Base-by-base conservation (phyloP, 2,329 filamentous ascomycete species). In the Emergomyces orientalis region DNA sequence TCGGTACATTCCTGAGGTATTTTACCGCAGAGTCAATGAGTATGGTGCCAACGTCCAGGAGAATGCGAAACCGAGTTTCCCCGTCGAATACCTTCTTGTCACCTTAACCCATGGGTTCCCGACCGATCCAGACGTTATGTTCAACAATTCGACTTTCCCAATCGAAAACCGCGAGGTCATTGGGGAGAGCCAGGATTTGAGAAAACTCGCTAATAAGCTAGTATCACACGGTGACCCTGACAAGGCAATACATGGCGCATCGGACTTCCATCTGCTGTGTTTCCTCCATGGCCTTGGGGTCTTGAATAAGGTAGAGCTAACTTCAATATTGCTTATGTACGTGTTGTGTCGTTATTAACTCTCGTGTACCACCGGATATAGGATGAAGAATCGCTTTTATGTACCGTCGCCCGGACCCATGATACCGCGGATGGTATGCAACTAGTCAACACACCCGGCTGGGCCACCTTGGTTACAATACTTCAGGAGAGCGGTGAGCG, bases 31-130 rank as follows among this genome's bases (percentile, higher is more conserved):
- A 69, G 91, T 96, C 76, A 99, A 99, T 75, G 93, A 99, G 74
- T 96, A 99, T 72, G 92, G 92, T 41, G 90, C 89, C 67, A 96
- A 93, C 69, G 94, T 97, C 8, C 94, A 97, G 74, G 91, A 97
- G 75, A 97, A 96, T 70, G 94, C 94, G 30, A 97, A 97, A 73
- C 94, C 94, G 0, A 87, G 89, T 55, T 99, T 99, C 74, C 94
- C 94, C 0, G 92, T 97, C 58, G 94, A 99, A 74, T 99, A 97
- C 74, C 84, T 99, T 41, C 87, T 97, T 63, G 90, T 97, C 65
- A 97, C 94, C 9, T 83, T 99, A 66, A 99, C 94, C 0, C 93
- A 99, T 73, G 94, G 94, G 64, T 97, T 99, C 79, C 94, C 94
- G 2, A 90, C 88, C 60, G 82, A 86, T 54, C 84, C 90, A 3